Percentiles rank a stretch among this genome's conserved stretches.
phyloP scores from a whole-genome alignment of 495 filamentous ascomycete genomes.

The Podospora appendiculata region DNA sequence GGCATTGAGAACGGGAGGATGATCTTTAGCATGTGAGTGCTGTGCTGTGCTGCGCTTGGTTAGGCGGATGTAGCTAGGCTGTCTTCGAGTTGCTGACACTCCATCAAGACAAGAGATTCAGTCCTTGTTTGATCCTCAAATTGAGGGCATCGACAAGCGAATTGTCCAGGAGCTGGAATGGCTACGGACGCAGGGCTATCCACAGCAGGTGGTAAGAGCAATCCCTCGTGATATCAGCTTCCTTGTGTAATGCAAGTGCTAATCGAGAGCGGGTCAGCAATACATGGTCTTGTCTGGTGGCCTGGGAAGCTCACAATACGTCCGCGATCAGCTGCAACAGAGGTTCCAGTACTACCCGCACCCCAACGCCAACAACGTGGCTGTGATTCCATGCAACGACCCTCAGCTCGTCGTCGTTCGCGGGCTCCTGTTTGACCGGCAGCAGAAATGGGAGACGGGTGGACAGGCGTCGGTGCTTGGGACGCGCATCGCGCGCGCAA shows the following conservation, averaged over 20 bases:
- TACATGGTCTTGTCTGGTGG: slow-evolving; percentile 58
- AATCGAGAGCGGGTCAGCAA: neutral
- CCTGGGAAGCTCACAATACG: slow-evolving; percentile 57
- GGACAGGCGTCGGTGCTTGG: slow-evolving; percentile 31
- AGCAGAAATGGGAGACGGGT: slow-evolving; percentile 36
- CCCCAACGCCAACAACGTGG: slow-evolving; percentile 32
- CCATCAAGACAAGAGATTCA: slow-evolving; percentile 38
- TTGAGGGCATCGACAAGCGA: slow-evolving; percentile 42
- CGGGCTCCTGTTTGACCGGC: slow-evolving; percentile 47
- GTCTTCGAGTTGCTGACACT: neutral
- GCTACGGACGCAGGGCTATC: slow-evolving; percentile 36
- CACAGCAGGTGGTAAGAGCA: slow-evolving; percentile 29
- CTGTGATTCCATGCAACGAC: slow-evolving; percentile 43
- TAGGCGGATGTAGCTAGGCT: neutral
- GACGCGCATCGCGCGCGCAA: slow-evolving; percentile 44
- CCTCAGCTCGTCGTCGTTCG: slow-evolving; percentile 53
- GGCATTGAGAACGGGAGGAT: slow-evolving; percentile 33
- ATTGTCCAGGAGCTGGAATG: slow-evolving; percentile 48
- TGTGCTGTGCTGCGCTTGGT: too few species aligned
- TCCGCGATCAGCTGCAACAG: slow-evolving; percentile 37
- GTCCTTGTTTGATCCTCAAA: slow-evolving; percentile 47
- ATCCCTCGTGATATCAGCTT: too few species aligned
- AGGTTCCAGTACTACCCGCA: slow-evolving; percentile 26
- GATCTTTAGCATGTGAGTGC: slow-evolving; percentile 18
- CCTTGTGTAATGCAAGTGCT: too few species aligned